Evolutionary conservation across 345 rosid species (phyloP).

Genomic region (Carallia brachiata): DNA sequence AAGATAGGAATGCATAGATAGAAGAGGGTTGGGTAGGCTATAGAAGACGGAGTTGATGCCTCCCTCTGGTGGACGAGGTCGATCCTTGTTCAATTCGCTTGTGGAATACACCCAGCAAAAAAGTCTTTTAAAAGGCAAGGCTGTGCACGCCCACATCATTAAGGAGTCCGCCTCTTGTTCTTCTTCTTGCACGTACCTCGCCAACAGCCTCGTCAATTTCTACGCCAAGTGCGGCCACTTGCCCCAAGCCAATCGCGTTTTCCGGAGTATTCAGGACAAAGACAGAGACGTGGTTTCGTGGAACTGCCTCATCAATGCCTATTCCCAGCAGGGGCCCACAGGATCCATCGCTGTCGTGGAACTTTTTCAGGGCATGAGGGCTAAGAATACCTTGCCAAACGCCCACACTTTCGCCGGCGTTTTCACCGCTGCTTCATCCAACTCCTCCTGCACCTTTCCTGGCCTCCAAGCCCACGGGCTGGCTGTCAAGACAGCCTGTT

Average conservation of each 20-base stretch:
- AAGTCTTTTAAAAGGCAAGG: conserved; percentile 48
- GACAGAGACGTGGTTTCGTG: conserved; percentile 69
- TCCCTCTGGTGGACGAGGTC: conserved; percentile 31
- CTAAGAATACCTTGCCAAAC: conserved; percentile 59
- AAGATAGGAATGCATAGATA: no score
- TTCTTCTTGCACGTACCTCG: conserved; percentile 39
- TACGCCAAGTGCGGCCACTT: conserved; percentile 65
- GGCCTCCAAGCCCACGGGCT: conserved; percentile 71
- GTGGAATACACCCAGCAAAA: conserved; percentile 43
- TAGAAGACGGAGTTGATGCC: conserved; percentile 21
- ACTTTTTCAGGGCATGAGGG: conserved; percentile 63
- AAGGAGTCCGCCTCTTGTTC: conserved; percentile 26
- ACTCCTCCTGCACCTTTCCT: conserved; percentile 25
- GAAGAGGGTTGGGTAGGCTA: no score
- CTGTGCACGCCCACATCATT: conserved; percentile 59
- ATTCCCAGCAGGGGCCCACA: conserved; percentile 50
- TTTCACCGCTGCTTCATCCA: conserved; percentile 54
- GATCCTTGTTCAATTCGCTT: conserved; percentile 42
- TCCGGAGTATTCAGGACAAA: conserved; percentile 45
- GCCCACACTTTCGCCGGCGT: conserved; percentile 76
- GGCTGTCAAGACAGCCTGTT: conserved; percentile 50
- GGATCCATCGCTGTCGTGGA: conserved; percentile 46
- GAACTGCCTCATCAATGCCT: conserved; percentile 81
- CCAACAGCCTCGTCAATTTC: conserved; percentile 65
- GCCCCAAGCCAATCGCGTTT: conserved; percentile 49